phyloP scores from a whole-genome alignment of 306 rosid genomes.

The Cicer cuneatum region DNA sequence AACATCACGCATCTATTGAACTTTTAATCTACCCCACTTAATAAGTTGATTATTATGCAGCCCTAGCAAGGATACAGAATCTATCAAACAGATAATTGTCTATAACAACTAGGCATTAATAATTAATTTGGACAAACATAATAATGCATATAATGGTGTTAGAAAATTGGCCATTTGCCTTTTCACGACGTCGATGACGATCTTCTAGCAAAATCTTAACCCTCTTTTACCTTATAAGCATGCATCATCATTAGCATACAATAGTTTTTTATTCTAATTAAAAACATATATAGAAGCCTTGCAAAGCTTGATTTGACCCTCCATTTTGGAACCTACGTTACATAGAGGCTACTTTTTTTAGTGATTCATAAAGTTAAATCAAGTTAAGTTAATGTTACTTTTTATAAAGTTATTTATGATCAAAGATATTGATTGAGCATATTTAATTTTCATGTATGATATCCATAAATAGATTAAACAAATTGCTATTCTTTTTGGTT shows the following conservation, averaged over 20 bases:
- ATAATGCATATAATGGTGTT: constrained; percentile 24
- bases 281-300: not conserved
- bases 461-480: not conserved
- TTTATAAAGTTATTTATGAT: not conserved
- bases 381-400: not conserved
- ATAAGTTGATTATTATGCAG: constrained; percentile 38
- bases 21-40: constrained; percentile 38
- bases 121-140: constrained; percentile 20
- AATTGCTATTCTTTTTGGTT: not conserved
- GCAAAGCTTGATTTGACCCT: constrained; percentile 16
- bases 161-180: constrained; percentile 32
- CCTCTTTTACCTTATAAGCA: not conserved
- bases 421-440: not conserved
- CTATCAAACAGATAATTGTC: constrained; percentile 28
- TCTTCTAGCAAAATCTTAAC: constrained; percentile 17
- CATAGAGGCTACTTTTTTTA: not conserved
- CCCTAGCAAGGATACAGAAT: constrained; percentile 38
- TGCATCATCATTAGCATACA: constrained; percentile 8
- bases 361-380: constrained; percentile 10
- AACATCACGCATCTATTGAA: constrained; percentile 32
- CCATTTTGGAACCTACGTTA: constrained; percentile 7
- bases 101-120: constrained; percentile 16
- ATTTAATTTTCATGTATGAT: constrained; percentile 5
- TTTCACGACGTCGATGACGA: not conserved
- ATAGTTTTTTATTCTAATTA: not conserved